Evolutionary conservation across 2,329 filamentous ascomycete genomes (phyloP).

Genomic region (Calonectria honghensis): DNA sequence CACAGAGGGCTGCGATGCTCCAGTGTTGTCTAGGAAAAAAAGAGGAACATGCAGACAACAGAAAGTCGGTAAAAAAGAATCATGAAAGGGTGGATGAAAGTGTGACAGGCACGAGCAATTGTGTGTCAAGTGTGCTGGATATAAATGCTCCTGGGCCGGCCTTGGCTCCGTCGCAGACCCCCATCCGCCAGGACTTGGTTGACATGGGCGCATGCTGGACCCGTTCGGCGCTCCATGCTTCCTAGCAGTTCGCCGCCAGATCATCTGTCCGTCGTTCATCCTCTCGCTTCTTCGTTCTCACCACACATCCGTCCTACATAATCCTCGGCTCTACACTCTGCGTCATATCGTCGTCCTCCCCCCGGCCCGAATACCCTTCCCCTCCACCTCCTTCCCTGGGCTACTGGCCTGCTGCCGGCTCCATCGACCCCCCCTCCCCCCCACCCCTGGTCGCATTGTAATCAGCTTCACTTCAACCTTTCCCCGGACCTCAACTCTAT

Average conservation of each 20-base stretch:
- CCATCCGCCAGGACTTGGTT: neutral
- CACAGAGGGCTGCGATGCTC: neutral
- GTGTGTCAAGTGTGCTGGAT: slow-evolving; percentile 15
- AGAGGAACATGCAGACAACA: neutral
- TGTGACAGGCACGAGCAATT: neutral
- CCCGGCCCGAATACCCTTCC: neutral
- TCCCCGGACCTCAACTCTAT: slow-evolving; percentile 27
- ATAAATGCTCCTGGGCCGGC: slow-evolving; percentile 2
- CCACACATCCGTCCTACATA: slow-evolving; percentile 11
- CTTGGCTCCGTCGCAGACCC: slow-evolving; percentile 9
- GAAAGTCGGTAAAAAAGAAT: neutral
- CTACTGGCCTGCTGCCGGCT: slow-evolving; percentile 4
- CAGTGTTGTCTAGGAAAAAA: neutral
- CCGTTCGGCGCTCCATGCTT: slow-evolving; percentile 27
- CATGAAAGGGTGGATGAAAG: neutral
- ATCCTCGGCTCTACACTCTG: neutral
- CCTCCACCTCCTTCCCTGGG: neutral
- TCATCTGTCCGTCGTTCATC: slow-evolving; percentile 10
- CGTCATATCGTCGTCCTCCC: neutral
- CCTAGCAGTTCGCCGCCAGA: slow-evolving; percentile 22
- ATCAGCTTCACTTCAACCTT: slow-evolving; percentile 20
- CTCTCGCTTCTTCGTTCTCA: neutral
- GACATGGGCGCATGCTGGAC: slow-evolving; percentile 20
- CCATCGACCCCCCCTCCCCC: slow-evolving; percentile 6
- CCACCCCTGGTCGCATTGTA: slow-evolving; percentile 18